phyloP scores from a whole-genome alignment of 768 basidiomycete species.

The Russula sp. region DNA sequence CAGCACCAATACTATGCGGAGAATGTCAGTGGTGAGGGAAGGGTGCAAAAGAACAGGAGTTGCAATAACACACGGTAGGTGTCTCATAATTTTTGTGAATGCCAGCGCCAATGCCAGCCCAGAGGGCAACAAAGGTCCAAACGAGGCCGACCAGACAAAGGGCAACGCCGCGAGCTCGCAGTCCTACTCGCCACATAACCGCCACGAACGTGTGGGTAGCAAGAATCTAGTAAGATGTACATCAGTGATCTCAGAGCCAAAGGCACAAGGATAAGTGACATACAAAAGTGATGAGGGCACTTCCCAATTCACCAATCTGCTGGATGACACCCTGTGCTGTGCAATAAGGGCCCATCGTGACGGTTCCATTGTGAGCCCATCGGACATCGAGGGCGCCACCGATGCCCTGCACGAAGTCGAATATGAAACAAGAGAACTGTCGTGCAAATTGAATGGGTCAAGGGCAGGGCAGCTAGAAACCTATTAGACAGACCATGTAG shows the following conservation, averaged over 20 bases:
- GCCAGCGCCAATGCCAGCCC: constrained; percentile 29
- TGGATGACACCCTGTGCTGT: constrained; percentile 35
- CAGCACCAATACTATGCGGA: neutral
- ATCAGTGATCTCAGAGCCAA: neutral
- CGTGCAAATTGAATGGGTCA: constrained; percentile 16
- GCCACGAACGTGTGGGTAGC: no score
- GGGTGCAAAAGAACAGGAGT: neutral
- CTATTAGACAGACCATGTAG: no score
- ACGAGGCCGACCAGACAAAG: neutral
- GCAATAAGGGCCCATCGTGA: constrained; percentile 31
- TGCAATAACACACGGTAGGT: constrained; percentile 27
- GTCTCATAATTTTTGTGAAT: constrained; percentile 23
- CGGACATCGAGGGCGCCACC: constrained; percentile 33
- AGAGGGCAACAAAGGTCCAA: constrained; percentile 25
- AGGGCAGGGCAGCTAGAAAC: neutral
- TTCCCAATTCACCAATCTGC: constrained; percentile 37
- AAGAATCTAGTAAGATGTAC: neutral
- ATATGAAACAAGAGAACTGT: constrained; percentile 25
- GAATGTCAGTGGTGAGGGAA: neutral
- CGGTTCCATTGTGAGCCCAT: constrained; percentile 32
- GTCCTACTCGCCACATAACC: no score
- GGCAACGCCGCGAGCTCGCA: no score
- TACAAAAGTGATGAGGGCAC: constrained; percentile 37
- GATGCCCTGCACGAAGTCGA: constrained; percentile 34
- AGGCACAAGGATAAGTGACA: constrained; percentile 1